phyloP scores from a whole-genome alignment of 2,329 filamentous ascomycete species.

The Aspergillus sclerotialis region DNA sequence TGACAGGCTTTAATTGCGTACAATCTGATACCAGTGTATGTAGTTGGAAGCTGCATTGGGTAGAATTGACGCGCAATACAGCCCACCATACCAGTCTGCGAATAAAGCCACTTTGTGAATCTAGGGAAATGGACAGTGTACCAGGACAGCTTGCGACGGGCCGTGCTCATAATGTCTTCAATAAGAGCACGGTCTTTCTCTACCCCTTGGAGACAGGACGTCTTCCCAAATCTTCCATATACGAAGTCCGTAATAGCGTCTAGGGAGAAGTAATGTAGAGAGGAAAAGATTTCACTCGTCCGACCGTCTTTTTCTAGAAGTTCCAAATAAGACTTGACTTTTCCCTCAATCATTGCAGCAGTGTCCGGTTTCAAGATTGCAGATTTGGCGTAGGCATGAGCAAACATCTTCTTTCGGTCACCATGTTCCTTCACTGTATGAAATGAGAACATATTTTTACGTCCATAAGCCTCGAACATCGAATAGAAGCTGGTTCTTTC shows the following conservation, averaged over 20 bases:
- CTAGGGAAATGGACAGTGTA: slow-evolving; percentile 41
- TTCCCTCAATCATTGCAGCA: slow-evolving; percentile 31
- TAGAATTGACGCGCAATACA: slow-evolving; percentile 32
- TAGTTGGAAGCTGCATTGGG: slow-evolving; percentile 45
- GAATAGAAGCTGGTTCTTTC: slow-evolving; percentile 47
- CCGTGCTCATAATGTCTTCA: slow-evolving; percentile 43
- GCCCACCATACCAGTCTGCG: slow-evolving; percentile 32
- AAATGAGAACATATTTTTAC: slow-evolving; percentile 49
- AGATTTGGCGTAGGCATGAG: slow-evolving; percentile 49
- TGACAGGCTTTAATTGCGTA: slow-evolving; percentile 27
- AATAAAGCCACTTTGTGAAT: slow-evolving; percentile 45
- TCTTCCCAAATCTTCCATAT: slow-evolving; percentile 42
- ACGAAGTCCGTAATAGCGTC: slow-evolving; percentile 49
- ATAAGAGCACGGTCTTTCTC: slow-evolving; percentile 35
- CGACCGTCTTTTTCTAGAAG: slow-evolving; percentile 34
- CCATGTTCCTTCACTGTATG: slow-evolving; percentile 37
- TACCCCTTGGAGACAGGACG: slow-evolving; percentile 36
- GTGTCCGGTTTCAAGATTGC: slow-evolving; percentile 31
- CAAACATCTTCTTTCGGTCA: slow-evolving; percentile 46
- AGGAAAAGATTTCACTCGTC: slow-evolving; percentile 41
- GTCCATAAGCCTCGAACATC: slow-evolving; percentile 50
- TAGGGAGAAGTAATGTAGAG: slow-evolving; percentile 48
- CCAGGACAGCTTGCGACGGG: slow-evolving; percentile 43
- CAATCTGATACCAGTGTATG: slow-evolving; percentile 45
- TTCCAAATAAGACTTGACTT: slow-evolving; percentile 35